Base-by-base conservation (phyloP, 768 basidiomycete species). In the Xanthoconium purpureum region DNA sequence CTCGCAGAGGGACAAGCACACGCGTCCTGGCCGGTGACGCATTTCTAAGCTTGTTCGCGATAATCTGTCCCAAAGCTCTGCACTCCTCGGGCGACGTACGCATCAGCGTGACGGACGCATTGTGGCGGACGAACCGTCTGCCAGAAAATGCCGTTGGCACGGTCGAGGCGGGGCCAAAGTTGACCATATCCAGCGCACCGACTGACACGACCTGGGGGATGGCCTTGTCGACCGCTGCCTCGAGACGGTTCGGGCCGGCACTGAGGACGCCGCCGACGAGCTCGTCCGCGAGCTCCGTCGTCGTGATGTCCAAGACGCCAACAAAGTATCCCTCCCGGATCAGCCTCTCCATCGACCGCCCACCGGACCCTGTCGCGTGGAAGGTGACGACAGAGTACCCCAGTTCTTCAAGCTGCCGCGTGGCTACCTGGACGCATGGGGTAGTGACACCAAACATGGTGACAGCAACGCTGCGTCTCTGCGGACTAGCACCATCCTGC, bases 151-250 rank as follows among this genome's bases (percentile, higher is more conserved):
- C 40, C 2, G 49, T 55, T 4, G 64, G 64, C 15, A 72, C 47
- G n/a, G 68, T 72, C 45, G 63, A 46, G 2, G 43, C 45, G 6
- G 71, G 61, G 18, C 67, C 73, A 58, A 74, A 72, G 47, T 74
- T 73, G 39, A 71, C 71, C 62, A 74, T 60, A 50, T 71, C 73
- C 13, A 72, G 56, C 10, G 70, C 72, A 6, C 71, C 70, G 5
- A 72, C 48, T 0, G 69, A 73, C 30, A 71, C 61, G 4, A 73
- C 69, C 38, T 70, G 68, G 7, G 71, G 68, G 11, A 70, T 54
- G 47, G 40, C 39, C 40, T 17, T 56, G 36, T 49, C 52, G 18
- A 53, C 53, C 13, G 66, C 66, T 11, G 70, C 68, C 42, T 65
- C 61, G 33, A 71, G 72, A 44, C 66, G 66, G 20, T 56, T 32